Evolutionary conservation across 352 stramenopile genomes (phyloP), one percentile per base, ranked within the genome.

Genomic region (Phytophthora citrophthora): DNA sequence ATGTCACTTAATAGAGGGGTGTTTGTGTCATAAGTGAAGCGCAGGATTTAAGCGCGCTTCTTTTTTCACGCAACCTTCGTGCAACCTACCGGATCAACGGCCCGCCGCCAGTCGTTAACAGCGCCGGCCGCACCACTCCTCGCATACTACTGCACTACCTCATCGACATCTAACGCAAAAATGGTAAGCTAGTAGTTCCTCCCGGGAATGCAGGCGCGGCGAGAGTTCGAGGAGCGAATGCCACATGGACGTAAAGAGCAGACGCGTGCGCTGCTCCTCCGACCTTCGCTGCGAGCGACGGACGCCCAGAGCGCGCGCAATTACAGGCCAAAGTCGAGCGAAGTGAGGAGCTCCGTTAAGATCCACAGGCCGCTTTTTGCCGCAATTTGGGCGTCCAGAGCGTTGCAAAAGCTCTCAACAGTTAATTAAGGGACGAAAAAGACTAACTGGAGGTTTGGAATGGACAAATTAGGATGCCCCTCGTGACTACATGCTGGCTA

Each of bases 401-500:
- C 24, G 40, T 38, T 61, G 31, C 29, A 54, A 29, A 24, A 20
- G 20, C 24, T 27, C 48, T 9, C 10, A 9, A 9, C 27, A 2
- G 48, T n/a, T 54, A 45, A n/a, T 53, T 13, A 39, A 11, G 45
- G n/a, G 31, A 26, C 47, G 3, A 27, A 12, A 5, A 44, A 55
- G 41, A 74, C 67, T 76, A 64, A 76, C 64, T 54, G 26, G 29
- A 49, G 34, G 20, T 62, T 18, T n/a, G 48, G 43, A 34, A 34
- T 34, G 54, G 48, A 44, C 51, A 90, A 34, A 34, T 34, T 34
- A 34, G 84, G 81, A 93, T 77, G 70, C 74, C 70, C 76, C 86
- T 79, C 81, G 84, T 82, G 84, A 93, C 75, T 97, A 99, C 70
- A 99, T 99, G 88, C 93, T 99, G 72, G 97, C 96, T 80, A 99